phyloP scores from a whole-genome alignment of 805 yeast genomes.

The Lipomyces orientalis region DNA sequence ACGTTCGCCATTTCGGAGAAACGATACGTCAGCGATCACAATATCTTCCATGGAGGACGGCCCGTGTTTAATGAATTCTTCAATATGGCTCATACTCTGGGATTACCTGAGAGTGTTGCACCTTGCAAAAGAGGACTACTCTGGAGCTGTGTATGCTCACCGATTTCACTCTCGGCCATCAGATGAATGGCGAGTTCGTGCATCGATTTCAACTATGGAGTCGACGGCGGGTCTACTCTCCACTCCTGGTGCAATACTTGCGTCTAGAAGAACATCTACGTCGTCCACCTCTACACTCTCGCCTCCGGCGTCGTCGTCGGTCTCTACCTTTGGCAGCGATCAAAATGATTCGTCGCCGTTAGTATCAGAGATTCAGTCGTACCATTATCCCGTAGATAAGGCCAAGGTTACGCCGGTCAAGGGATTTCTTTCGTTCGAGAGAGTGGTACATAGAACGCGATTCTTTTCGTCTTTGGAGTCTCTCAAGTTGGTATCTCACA shows the following conservation, averaged over 20 bases:
- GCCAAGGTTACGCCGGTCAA: neutral
- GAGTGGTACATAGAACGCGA: neutral
- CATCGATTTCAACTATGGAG: neutral
- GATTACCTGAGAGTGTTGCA: slow-evolving; percentile 1
- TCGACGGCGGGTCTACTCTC: neutral
- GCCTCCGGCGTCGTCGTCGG: neutral
- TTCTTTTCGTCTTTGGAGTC: neutral
- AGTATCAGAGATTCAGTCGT: neutral
- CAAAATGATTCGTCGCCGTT: neutral
- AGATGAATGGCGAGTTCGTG: neutral
- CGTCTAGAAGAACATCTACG: neutral
- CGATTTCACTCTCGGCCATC: slow-evolving; percentile 2
- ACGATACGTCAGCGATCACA: neutral
- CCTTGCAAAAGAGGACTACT: neutral
- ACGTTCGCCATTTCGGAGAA: neutral
- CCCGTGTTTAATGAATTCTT: neutral
- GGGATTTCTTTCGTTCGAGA: neutral
- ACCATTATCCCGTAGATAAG: neutral
- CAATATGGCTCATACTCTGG: neutral
- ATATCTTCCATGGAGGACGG: neutral
- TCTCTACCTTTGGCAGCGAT: neutral
- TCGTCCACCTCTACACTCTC: neutral
- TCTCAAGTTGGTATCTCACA: neutral
- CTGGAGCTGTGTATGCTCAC: slow-evolving; percentile 5
- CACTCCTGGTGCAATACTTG: neutral